Evolutionary conservation across 1,284 basidiomycete species (phyloP).

Genomic region (Leucocoprinus gongylophorus): DNA sequence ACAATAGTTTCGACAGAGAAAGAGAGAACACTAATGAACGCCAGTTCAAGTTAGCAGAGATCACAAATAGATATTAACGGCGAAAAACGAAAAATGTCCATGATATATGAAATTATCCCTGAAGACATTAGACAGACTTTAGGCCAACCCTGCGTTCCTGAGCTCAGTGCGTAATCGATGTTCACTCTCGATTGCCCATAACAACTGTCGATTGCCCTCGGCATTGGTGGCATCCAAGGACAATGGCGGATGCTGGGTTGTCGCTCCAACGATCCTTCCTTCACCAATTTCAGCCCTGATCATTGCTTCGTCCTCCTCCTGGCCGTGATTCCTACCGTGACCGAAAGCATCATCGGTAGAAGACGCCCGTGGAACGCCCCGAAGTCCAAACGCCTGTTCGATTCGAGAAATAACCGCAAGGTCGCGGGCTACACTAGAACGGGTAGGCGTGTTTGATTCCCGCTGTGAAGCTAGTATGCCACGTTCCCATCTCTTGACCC

Average conservation of each 20-base stretch:
- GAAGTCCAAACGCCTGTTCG: conserved; percentile 41
- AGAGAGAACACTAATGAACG: not conserved
- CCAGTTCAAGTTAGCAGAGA: conserved; percentile 1
- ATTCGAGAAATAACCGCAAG: conserved; percentile 31
- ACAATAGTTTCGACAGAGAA: not conserved
- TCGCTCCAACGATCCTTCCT: conserved; percentile 16
- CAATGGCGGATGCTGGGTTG: conserved; percentile 29
- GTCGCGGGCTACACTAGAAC: conserved; percentile 19
- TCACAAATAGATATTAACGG: not conserved
- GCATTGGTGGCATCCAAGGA: conserved; percentile 36
- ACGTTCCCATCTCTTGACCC: conserved; percentile 83
- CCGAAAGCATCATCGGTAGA: conserved; percentile 50
- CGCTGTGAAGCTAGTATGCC: conserved; percentile 57
- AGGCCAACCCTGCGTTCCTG: conserved; percentile 60
- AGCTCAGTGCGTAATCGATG: conserved; percentile 52
- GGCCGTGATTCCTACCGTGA: conserved; percentile 23
- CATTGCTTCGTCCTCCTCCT: conserved; percentile 23
- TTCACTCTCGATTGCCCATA: conserved; percentile 47
- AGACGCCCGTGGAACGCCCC: conserved; percentile 38
- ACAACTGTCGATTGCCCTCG: conserved; percentile 33
- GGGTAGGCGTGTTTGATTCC: conserved; percentile 24
- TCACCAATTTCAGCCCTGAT: conserved; percentile 24
- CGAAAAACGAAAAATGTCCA: conserved; percentile 3
- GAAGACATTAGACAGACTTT: not conserved
- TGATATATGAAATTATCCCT: not conserved